A percentile compares a stretch with the other conserved stretches of the same genome.
phyloP scores from a whole-genome alignment of 495 filamentous ascomycete species.

The Xylaria longipes region DNA sequence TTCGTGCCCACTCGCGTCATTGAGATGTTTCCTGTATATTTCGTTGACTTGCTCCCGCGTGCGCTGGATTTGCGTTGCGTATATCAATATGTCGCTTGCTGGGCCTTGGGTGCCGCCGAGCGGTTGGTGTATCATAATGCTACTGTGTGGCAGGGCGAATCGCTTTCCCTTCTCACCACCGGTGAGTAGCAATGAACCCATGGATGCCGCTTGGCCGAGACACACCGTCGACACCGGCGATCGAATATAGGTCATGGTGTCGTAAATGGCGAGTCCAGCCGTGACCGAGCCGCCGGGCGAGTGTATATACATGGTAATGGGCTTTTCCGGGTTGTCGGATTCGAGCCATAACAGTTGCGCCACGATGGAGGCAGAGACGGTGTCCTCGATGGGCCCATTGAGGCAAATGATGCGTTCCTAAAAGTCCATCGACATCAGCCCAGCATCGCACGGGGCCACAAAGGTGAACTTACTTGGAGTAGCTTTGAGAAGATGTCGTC shows the following conservation, averaged over 20 bases:
- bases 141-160: constrained; percentile 87
- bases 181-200: constrained; percentile 88
- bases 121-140: constrained; percentile 97
- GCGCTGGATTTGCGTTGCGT: constrained; percentile 94
- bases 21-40: constrained; percentile 88
- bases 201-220: constrained; percentile 90
- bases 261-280: constrained; percentile 89
- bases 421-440: constrained; percentile 31
- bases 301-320: constrained; percentile 97
- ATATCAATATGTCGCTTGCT: constrained; percentile 91
- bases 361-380: constrained; percentile 85
- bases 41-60: constrained; percentile 84
- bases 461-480: constrained; percentile 62
- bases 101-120: constrained; percentile 90
- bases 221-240: constrained; percentile 93
- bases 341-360: constrained; percentile 97
- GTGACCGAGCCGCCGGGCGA: constrained; percentile 96
- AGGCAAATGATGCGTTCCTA: constrained; percentile 95
- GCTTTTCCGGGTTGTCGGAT: constrained; percentile 91
- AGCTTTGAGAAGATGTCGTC: constrained; percentile 86
- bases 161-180: constrained; percentile 86
- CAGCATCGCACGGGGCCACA: background rate
- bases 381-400: constrained; percentile 90
- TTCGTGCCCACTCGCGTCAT: constrained; percentile 66
- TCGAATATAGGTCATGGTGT: constrained; percentile 97